Conservation (phyloP, 2,329 filamentous ascomycete species). For the Fusarium illudens region DNA sequence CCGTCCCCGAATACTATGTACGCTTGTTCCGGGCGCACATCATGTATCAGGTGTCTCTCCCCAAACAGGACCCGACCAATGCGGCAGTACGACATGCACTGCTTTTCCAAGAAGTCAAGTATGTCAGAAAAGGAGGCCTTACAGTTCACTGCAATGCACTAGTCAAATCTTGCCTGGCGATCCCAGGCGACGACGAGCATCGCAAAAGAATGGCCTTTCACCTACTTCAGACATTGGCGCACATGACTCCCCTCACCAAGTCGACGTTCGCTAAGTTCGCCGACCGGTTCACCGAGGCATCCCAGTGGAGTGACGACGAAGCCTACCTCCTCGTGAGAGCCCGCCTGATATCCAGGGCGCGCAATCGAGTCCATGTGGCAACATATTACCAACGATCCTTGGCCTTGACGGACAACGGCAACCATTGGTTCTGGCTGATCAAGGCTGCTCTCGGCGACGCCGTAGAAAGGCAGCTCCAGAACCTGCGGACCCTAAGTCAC, state of each 20-base stretch:
- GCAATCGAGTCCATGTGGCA: background rate
- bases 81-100: background rate
- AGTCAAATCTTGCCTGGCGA: constrained; percentile 2
- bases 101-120: background rate
- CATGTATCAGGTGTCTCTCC: constrained; percentile 5
- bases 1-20: background rate
- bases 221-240: constrained; percentile 19
- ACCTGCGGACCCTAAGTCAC: background rate
- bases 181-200: background rate
- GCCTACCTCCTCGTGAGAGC: constrained; percentile 14
- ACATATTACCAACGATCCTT: background rate
- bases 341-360: constrained; percentile 11
- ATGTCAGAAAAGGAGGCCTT: background rate
- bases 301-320: constrained; percentile 11
- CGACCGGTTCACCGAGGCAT: background rate
- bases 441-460: background rate
- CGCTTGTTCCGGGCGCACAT: constrained; percentile 12
- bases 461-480: background rate
- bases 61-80: background rate
- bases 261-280: background rate
- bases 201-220: constrained; percentile 17
- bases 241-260: background rate
- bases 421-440: background rate
- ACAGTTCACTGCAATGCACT: background rate
- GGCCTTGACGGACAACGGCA: background rate